Percentiles rank a stretch among this genome's conserved stretches.
These are phyloP conservation scores for Teunomyces barrocoloradensis DNA, from an alignment of 805 yeast genomes.

Conservation along the genomic window DNA sequence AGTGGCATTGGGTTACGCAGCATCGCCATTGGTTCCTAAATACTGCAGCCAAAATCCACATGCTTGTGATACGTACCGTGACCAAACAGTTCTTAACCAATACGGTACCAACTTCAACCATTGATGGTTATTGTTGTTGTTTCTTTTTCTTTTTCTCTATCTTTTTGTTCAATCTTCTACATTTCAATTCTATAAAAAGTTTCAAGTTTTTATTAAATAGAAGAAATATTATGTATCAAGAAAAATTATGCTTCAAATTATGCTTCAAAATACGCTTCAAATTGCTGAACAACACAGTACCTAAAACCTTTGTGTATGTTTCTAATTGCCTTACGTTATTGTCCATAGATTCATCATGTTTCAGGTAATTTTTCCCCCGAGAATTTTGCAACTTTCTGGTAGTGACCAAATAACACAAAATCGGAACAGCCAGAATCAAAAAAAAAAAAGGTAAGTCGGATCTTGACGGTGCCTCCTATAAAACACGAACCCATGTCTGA, in stretches of 20 bases:
- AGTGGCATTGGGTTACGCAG: slow-evolving; percentile 31
- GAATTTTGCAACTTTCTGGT: neutral
- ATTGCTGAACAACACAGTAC: too few species aligned
- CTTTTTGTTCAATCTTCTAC: neutral
- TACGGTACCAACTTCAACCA: neutral
- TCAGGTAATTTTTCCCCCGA: neutral
- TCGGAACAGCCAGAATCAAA: neutral
- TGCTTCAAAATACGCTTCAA: too few species aligned
- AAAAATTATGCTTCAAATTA: too few species aligned
- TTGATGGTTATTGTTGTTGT: neutral
- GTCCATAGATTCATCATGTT: too few species aligned
- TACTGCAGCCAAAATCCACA: slow-evolving; percentile 37
- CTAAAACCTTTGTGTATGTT: too few species aligned
- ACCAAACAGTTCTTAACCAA: slow-evolving; percentile 6
- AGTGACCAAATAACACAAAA: slow-evolving; percentile 1
- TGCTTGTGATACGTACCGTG: slow-evolving; percentile 29
- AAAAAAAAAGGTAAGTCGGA: neutral
- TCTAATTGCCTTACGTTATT: too few species aligned
- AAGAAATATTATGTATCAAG: too few species aligned
- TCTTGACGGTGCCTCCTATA: neutral
- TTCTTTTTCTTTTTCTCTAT: neutral
- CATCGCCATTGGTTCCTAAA: slow-evolving; percentile 35
- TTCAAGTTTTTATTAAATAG: too few species aligned
- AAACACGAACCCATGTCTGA: neutral
- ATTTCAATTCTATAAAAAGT: too few species aligned